These are phyloP conservation scores for Talaromyces marneffei DNA, from an alignment of 2,329 filamentous ascomycete species.

Conservation along the genomic window DNA sequence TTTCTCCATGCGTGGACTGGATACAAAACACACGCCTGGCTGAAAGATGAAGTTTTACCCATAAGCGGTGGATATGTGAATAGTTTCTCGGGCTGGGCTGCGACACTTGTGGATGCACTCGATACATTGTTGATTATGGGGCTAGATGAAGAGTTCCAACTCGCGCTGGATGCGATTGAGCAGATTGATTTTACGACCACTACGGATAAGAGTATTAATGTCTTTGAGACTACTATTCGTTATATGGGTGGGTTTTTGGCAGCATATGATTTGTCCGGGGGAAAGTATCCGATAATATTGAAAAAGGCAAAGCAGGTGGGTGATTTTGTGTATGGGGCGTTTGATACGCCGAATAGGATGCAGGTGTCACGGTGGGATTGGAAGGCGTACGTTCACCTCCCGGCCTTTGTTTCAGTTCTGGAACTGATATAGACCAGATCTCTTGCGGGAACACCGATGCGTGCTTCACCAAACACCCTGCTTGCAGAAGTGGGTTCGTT, in stretches of 20 bases:
- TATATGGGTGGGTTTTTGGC: constrained; percentile 82
- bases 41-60: constrained; percentile 79
- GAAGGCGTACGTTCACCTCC: constrained; percentile 49
- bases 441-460: background rate
- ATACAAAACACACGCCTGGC: constrained; percentile 75
- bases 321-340: constrained; percentile 73
- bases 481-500: constrained; percentile 70
- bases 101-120: constrained; percentile 74
- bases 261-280: constrained; percentile 80
- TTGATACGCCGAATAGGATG: constrained; percentile 93
- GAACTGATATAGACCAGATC: background rate
- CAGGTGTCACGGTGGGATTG: constrained; percentile 75
- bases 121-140: constrained; percentile 85
- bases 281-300: constrained; percentile 62
- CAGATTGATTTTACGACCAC: constrained; percentile 79
- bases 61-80: constrained; percentile 64
- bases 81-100: constrained; percentile 87
- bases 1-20: constrained; percentile 75
- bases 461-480: constrained; percentile 53
- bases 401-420: background rate
- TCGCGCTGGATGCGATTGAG: constrained; percentile 63
- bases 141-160: constrained; percentile 69
- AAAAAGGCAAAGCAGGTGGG: constrained; percentile 76
- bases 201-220: constrained; percentile 62
- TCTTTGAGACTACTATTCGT: constrained; percentile 88